phyloP scores from a whole-genome alignment of 257 asterid species.

The Nicotiana obtusifolia region DNA sequence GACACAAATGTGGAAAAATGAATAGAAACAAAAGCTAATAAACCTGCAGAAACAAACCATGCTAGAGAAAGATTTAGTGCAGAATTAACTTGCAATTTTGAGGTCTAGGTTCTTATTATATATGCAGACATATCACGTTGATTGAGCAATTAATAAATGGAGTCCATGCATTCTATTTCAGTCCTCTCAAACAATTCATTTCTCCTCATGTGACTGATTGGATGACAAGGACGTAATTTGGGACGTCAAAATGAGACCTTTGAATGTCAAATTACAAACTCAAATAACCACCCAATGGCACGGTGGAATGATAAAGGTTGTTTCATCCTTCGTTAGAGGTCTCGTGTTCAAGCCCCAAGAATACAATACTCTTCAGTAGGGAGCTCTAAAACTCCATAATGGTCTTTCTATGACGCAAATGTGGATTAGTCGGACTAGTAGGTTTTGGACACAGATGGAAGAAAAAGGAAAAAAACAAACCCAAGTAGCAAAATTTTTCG shows the following conservation, averaged over 20 bases:
- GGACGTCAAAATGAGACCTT: not conserved
- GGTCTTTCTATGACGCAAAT: not conserved
- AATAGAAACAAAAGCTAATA: not conserved
- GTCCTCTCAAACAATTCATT: not conserved
- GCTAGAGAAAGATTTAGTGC: not conserved
- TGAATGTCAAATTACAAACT: not conserved
- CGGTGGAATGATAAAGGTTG: not conserved
- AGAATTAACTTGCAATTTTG: not conserved
- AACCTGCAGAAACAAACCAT: not conserved
- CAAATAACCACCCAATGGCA: not conserved
- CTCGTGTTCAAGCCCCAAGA: not conserved
- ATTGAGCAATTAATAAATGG: not conserved
- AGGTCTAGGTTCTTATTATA: not conserved
- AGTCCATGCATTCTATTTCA: not conserved
- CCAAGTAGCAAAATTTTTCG: not conserved
- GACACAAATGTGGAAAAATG: not conserved
- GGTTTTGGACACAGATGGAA: not conserved
- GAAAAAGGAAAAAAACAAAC: not conserved
- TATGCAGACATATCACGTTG: not conserved
- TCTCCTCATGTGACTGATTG: not conserved
- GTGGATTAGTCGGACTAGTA: too few species aligned
- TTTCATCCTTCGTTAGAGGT: not conserved
- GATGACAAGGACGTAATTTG: not conserved
- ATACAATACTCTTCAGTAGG: not conserved
- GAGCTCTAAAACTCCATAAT: not conserved